A percentile compares a stretch with the other conserved stretches of the same genome.
Evolutionary conservation across 2,329 filamentous ascomycete genomes (phyloP).

Genomic region (Cadophora gregata): DNA sequence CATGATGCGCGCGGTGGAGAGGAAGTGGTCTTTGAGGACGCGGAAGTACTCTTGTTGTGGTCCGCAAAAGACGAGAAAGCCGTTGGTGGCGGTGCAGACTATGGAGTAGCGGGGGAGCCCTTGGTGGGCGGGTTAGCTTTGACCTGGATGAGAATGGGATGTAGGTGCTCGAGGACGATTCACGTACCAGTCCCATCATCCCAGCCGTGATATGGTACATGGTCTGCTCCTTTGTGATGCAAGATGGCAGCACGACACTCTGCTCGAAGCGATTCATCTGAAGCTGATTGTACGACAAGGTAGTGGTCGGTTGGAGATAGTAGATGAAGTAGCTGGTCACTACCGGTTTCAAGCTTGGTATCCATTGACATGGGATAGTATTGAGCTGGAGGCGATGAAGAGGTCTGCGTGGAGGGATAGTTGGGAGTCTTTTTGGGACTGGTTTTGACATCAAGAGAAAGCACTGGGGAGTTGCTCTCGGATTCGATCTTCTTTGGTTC

Average conservation of each 20-base stretch:
- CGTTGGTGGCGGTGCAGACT: conserved; percentile 12
- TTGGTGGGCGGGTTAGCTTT: background rate
- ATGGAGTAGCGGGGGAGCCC: conserved; percentile 19
- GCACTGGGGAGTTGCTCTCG: background rate
- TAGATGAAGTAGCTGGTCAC: background rate
- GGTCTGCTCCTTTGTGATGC: conserved; percentile 3
- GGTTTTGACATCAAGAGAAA: background rate
- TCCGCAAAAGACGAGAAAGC: conserved; percentile 19
- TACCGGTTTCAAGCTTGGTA: background rate
- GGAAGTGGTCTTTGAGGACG: conserved; percentile 11
- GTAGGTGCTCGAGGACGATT: background rate
- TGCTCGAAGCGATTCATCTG: background rate
- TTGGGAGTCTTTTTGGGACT: background rate
- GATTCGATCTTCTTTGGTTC: conserved; percentile 3
- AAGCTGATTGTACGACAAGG: too few species aligned
- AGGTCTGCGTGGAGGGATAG: background rate
- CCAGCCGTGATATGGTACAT: conserved; percentile 16
- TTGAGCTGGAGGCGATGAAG: background rate
- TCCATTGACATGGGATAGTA: background rate
- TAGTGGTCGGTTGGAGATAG: background rate
- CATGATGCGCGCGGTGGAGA: conserved; percentile 14
- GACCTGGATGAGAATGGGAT: too few species aligned
- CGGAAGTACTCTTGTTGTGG: conserved; percentile 12
- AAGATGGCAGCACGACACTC: conserved; percentile 10
- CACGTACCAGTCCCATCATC: conserved; percentile 3